phyloP scores from a whole-genome alignment of 176 grass and related monocot species.

The Ampelocalamus luodianensis region DNA sequence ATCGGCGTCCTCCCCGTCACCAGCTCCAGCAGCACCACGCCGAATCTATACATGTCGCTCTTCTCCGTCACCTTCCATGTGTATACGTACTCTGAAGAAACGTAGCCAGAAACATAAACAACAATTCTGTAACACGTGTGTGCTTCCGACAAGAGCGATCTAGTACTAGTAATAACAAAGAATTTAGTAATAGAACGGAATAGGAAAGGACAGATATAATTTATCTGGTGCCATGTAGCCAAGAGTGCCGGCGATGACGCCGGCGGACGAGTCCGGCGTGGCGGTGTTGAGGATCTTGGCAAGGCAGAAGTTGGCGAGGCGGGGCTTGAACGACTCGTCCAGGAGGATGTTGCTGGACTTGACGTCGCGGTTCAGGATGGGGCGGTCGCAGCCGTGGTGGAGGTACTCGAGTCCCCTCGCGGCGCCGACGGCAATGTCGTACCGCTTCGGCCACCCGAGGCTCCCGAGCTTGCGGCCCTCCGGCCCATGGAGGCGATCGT shows the following conservation, averaged over 20 bases:
- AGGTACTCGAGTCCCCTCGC: conserved; percentile 81
- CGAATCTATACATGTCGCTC: conserved; percentile 98
- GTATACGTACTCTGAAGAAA: conserved; percentile 72
- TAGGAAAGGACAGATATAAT: neutral
- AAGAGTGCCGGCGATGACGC: conserved; percentile 74
- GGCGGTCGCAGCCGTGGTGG: conserved; percentile 72
- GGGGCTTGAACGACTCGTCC: conserved; percentile 77
- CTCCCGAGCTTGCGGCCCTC: conserved; percentile 27
- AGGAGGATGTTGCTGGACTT: conserved; percentile 98
- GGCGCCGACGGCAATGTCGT: conserved; percentile 72
- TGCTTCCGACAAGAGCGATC: neutral
- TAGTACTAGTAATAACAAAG: neutral
- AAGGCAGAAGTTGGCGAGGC: conserved; percentile 87
- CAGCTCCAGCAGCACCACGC: conserved; percentile 87
- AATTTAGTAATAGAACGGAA: neutral
- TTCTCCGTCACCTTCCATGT: conserved; percentile 88
- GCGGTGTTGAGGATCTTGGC: conserved; percentile 69
- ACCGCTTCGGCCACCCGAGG: conserved; percentile 62
- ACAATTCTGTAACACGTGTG: neutral
- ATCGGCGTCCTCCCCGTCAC: conserved; percentile 64
- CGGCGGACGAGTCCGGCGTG: conserved; percentile 21
- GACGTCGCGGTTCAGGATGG: conserved; percentile 94
- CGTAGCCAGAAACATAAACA: too few species aligned
- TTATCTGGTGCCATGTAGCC: conserved; percentile 94
- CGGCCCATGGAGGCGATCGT: conserved; percentile 59